Evolutionary conservation across 179 eudicot genomes (phyloP).

Genomic region (Patellifolia procumbens): DNA sequence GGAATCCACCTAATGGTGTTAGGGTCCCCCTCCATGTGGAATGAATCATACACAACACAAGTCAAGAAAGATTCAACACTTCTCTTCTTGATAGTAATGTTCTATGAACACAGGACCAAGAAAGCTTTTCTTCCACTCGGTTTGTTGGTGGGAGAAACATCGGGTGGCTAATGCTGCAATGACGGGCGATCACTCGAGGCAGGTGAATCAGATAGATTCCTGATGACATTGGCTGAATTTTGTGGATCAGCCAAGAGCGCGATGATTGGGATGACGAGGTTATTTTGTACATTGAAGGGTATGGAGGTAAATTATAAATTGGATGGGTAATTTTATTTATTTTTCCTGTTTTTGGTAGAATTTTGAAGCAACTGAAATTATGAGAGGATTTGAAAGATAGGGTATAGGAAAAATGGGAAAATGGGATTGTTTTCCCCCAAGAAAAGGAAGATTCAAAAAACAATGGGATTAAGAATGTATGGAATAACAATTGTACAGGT

Average conservation of each 20-base stretch:
- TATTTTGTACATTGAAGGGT: slow-evolving; percentile 39
- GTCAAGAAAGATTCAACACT: slow-evolving; percentile 13
- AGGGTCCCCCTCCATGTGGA: slow-evolving; percentile 33
- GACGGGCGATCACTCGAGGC: slow-evolving; percentile 14
- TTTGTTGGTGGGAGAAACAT: slow-evolving; percentile 7
- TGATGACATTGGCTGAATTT: slow-evolving; percentile 42
- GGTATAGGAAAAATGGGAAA: slow-evolving; percentile 44
- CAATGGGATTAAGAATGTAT: slow-evolving; percentile 16
- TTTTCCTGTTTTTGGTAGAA: slow-evolving; percentile 8
- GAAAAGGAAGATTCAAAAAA: slow-evolving; percentile 16
- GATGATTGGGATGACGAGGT: slow-evolving; percentile 3
- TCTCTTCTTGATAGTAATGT: slow-evolving; percentile 18
- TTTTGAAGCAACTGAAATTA: slow-evolving; percentile 36
- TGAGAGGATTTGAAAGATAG: slow-evolving; percentile 42
- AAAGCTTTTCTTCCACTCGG: slow-evolving; percentile 4
- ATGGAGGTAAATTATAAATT: slow-evolving; percentile 26
- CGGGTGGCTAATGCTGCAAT: slow-evolving; percentile 8
- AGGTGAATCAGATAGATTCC: background rate
- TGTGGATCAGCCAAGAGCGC: slow-evolving; percentile 38
- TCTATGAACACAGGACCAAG: slow-evolving; percentile 14
- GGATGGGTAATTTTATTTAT: slow-evolving; percentile 21
- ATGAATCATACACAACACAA: slow-evolving; percentile 17
- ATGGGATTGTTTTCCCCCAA: slow-evolving; percentile 18
- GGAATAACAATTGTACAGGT: slow-evolving; percentile 29
- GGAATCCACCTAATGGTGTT: slow-evolving; percentile 13